These are phyloP conservation scores for Thalassiosira mediterranea DNA, from an alignment of 352 stramenopile species.

Conservation along the genomic window DNA sequence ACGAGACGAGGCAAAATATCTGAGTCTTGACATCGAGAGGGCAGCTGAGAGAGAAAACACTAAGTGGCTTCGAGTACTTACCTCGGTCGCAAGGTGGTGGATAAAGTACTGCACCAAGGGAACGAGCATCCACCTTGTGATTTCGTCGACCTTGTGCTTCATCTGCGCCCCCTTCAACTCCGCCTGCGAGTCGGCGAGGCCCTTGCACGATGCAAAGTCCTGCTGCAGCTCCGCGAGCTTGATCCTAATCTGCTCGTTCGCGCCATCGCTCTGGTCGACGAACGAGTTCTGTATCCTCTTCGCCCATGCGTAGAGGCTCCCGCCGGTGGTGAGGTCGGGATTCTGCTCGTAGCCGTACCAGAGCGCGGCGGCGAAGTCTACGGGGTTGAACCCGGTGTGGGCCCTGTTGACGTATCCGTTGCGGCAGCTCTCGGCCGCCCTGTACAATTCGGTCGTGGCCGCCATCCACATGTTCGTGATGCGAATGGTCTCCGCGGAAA, in stretches of 20 bases:
- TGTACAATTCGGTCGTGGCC: conserved; percentile 62
- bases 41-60: neutral
- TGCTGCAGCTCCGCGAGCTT: conserved; percentile 32
- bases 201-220: conserved; percentile 31
- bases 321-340: conserved; percentile 14
- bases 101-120: conserved; percentile 80
- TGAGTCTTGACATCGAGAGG: neutral
- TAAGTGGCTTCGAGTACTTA: no score
- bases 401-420: conserved; percentile 21
- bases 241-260: neutral
- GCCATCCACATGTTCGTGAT: conserved; percentile 79
- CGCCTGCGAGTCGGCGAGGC: neutral
- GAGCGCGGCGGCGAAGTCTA: conserved; percentile 73
- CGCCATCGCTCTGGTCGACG: neutral
- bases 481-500: conserved; percentile 70
- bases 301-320: conserved; percentile 46
- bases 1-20: neutral
- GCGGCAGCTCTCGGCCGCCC: conserved; percentile 53
- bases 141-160: conserved; percentile 48
- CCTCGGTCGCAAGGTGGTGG: conserved; percentile 54
- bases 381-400: conserved; percentile 33
- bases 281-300: conserved; percentile 24
- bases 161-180: conserved; percentile 40
- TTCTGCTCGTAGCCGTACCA: conserved; percentile 68
- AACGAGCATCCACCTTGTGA: conserved; percentile 64